Evolutionary conservation across 352 stramenopile species (phyloP).

Genomic region (Phytopythium vexans): DNA sequence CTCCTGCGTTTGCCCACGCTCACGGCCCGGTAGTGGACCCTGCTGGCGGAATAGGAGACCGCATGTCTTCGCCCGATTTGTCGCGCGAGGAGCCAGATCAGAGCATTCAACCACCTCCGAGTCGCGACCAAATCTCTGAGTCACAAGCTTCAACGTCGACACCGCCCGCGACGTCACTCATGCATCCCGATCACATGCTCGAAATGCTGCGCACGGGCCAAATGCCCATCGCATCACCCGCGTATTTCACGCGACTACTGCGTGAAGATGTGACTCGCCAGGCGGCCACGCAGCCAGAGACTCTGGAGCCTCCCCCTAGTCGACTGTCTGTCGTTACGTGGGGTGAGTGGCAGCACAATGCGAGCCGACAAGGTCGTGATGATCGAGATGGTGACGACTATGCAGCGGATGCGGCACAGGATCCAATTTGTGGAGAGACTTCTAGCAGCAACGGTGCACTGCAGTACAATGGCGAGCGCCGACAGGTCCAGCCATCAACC

Average conservation of each 20-base stretch:
- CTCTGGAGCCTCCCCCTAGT: slow-evolving; percentile 8
- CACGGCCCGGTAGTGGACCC: background rate
- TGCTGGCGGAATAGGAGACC: too few relatives aligned
- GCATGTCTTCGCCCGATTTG: too few relatives aligned
- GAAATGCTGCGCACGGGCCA: slow-evolving; percentile 59
- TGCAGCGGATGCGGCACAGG: slow-evolving; percentile 3
- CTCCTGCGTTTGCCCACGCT: slow-evolving; percentile 32
- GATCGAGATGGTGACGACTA: slow-evolving; percentile 18
- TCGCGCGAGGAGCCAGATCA: too few relatives aligned
- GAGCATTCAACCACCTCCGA: too few relatives aligned
- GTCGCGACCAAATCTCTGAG: too few relatives aligned
- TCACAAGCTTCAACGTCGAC: background rate
- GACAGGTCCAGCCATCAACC: too few relatives aligned
- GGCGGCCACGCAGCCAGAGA: slow-evolving; percentile 6
- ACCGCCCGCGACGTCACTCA: slow-evolving; percentile 20
- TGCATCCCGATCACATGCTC: slow-evolving; percentile 65
- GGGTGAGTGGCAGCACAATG: slow-evolving; percentile 34
- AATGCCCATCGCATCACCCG: slow-evolving; percentile 60
- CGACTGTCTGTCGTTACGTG: slow-evolving; percentile 32
- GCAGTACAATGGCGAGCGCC: too few relatives aligned
- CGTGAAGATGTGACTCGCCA: slow-evolving; percentile 10
- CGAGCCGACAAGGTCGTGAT: slow-evolving; percentile 6
- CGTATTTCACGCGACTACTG: slow-evolving; percentile 56
- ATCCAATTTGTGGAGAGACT: too few relatives aligned
- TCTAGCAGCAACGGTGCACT: too few relatives aligned